Evolutionary conservation across 345 rosid species (phyloP).

Genomic region (Leavenworthia alabamica): DNA sequence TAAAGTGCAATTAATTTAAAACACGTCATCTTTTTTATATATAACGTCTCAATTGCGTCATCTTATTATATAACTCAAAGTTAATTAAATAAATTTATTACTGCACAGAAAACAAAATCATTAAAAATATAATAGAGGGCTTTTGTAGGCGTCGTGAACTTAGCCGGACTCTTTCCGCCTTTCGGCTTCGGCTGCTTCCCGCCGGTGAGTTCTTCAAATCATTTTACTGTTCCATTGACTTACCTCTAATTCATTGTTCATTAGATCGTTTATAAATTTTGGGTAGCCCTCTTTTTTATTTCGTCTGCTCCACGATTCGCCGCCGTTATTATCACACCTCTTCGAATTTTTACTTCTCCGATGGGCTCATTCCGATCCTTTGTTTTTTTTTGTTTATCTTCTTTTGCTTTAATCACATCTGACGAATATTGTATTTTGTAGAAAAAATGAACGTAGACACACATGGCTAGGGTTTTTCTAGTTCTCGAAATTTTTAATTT

Average conservation of each 20-base stretch:
- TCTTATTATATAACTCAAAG: background rate
- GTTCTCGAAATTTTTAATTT: background rate
- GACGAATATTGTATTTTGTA: background rate
- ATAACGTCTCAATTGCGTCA: background rate
- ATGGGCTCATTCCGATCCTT: background rate
- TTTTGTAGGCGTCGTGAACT: constrained; percentile 4
- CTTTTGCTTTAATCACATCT: background rate
- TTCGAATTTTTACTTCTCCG: background rate
- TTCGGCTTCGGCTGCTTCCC: background rate
- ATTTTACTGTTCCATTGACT: background rate
- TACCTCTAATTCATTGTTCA: background rate
- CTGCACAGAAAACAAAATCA: background rate
- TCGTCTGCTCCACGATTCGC: background rate
- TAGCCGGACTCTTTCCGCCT: background rate
- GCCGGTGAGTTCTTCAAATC: background rate
- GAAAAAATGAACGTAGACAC: background rate
- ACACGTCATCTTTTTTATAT: background rate
- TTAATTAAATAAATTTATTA: background rate
- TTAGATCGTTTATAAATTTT: background rate
- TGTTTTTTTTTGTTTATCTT: background rate
- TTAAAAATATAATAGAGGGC: background rate
- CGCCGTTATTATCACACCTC: background rate
- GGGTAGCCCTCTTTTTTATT: background rate
- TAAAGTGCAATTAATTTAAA: background rate
- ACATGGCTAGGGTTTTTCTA: constrained; percentile 13